Evolutionary conservation across 257 asterid species (phyloP).

Genomic region (Verbena officinalis): DNA sequence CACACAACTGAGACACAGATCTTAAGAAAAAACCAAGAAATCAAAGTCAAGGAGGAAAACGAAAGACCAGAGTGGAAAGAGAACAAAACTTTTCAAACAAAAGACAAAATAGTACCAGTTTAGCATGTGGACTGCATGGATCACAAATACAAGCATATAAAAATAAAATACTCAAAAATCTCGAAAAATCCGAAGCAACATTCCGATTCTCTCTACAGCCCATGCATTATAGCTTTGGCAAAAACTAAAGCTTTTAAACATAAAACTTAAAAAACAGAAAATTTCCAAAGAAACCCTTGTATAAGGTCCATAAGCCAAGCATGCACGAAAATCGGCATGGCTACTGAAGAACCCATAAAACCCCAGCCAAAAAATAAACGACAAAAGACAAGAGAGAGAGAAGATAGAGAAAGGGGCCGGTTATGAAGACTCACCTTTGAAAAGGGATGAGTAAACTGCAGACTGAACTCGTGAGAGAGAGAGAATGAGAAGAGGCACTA

Average conservation of each 20-base stretch:
- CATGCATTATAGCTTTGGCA: background rate
- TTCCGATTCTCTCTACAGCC: background rate
- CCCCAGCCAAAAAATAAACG: background rate
- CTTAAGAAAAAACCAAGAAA: background rate
- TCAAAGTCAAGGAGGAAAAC: background rate
- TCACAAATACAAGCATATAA: background rate
- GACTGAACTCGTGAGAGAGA: background rate
- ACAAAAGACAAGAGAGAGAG: background rate
- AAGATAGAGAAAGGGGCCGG: too few relatives aligned
- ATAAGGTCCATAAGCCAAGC: background rate
- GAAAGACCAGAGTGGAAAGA: too few relatives aligned
- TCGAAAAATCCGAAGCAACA: background rate
- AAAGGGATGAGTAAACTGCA: background rate
- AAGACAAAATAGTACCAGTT: background rate
- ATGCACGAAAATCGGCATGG: background rate
- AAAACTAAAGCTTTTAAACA: background rate
- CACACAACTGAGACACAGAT: background rate
- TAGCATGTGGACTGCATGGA: constrained; percentile 18
- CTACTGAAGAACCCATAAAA: too few relatives aligned
- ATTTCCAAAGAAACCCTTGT: constrained; percentile 1
- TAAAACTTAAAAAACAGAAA: background rate
- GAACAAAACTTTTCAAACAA: background rate
- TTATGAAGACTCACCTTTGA: background rate
- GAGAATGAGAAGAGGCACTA: background rate
- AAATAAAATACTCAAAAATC: constrained; percentile 1